These are phyloP conservation scores for Erythrophleum ivorense DNA, from an alignment of 331 rosid species.

Conservation along the genomic window DNA sequence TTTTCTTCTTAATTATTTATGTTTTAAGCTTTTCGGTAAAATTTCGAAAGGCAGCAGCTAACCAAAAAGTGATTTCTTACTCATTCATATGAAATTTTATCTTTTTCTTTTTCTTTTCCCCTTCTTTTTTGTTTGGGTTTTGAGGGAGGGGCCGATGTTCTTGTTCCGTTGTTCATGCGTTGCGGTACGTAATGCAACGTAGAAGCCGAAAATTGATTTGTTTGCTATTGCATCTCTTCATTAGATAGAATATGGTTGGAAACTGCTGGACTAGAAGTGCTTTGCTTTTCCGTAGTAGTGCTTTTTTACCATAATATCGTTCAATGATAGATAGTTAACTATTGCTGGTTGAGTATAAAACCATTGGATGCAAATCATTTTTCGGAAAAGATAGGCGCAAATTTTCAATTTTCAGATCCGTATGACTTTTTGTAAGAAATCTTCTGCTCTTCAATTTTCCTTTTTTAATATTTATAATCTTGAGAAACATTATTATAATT, in stretches of 20 bases:
- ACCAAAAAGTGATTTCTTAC: not conserved
- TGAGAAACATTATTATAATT: not conserved
- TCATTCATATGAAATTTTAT: not conserved
- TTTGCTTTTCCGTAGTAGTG: not conserved
- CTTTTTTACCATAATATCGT: not conserved
- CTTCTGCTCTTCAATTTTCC: not conserved
- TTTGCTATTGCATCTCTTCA: conserved; percentile 6
- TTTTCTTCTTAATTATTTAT: too few relatives aligned
- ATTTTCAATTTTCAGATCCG: not conserved
- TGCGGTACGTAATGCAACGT: not conserved
- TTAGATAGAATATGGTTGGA: not conserved
- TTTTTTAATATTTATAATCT: not conserved
- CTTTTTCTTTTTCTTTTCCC: too few relatives aligned
- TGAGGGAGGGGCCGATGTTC: not conserved
- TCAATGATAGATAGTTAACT: not conserved
- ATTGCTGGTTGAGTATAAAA: not conserved
- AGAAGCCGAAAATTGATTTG: not conserved
- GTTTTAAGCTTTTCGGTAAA: not conserved
- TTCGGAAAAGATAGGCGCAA: not conserved
- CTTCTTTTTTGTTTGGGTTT: not conserved
- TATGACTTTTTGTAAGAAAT: not conserved
- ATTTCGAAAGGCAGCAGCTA: not conserved
- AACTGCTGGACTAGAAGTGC: not conserved
- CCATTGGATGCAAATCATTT: not conserved
- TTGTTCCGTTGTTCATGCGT: not conserved